Base-by-base conservation (phyloP, 2,329 filamentous ascomycete species). In the Penicillium sp. region DNA sequence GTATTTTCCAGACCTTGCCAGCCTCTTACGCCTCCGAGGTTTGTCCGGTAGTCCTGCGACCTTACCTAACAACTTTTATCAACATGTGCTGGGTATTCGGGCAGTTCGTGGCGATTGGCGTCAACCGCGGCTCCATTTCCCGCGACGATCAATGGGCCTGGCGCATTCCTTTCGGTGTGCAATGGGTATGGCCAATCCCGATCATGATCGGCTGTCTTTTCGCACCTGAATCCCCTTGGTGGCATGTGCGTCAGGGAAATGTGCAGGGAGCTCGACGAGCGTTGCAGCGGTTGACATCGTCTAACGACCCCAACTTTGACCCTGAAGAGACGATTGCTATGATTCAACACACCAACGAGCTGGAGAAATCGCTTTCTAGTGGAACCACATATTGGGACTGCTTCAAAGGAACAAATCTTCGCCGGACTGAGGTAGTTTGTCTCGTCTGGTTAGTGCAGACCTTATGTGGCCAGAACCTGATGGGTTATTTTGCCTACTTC, bases 301-400 rank as follows among this genome's bases (percentile, higher is more conserved):
- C 65, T 10, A 57, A 62, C 7, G 86, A 89, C 60, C 86, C 84
- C 1, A 80, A 86, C 59, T 91, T 92, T 65, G 83, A 94, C 64
- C 82, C 87, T 13, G 87, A 94, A 58, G 89, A 92, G 73, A 92
- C 89, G 0, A 79, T 95, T 44, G 86, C 88, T 65, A 92, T 94
- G 89, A 95, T 96, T 86, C 83, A 90, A 1, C 89, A 93, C 68
- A 95, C 90, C 1, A 91, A 88, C 2, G 87, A 87, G 1, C 77
- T 94, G 6, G 90, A 95, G 70, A 81, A 89, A 69, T 76, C 83
- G 70, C 86, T 90, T 45, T 89, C 88, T 4, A 75, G 77, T 5
- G 89, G 89, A 32, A 83, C 88, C 3, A 84, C 79, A 41, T 95
- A 93, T 73, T 74, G 81, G 65, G 90, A 95, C 71, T 95, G 90